Base-by-base conservation (phyloP, 2,329 filamentous ascomycete species). In the Cercospora sp. region DNA sequence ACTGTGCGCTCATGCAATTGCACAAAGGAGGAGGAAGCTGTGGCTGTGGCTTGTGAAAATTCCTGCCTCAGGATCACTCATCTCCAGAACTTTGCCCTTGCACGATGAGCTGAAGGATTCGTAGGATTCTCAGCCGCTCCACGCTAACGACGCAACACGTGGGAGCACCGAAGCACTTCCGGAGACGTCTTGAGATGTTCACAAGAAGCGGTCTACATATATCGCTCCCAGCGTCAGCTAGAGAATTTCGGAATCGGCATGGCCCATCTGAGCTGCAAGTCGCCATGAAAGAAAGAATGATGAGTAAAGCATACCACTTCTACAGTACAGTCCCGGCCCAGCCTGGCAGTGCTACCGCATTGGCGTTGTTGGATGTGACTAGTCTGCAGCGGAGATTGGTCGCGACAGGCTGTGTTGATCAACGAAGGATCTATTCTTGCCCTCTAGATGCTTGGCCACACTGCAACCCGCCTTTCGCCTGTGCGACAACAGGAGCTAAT, bases 341-440 rank as follows among this genome's bases (percentile, higher is more conserved):
- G 18, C 45, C 20, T 51, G 45, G 20, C 18, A 51, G 45, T 51
- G 45, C 45, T 51, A 51, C 20, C n/a, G 45, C 45, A 51, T 51
- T 60, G 58, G 58, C 58, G 58, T 60, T 42, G 58, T 39, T 60
- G 58, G 58, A 23, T 26, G 33, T 26, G 58, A 26, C 58, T 45
- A 60, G 58, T 60, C 31, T 10, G 31, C 31, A 23, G 31, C 31
- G 31, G 58, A 36, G 58, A 60, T 60, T 60, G 58, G 58, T 60
- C 20, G 18, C 58, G 18, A 60, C 31, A 60, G 18, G 31, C 58
- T 28, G 58, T 39, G 33, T 39, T 36, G 58, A 28, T 58, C 45
- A 23, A 28, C 18, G 18, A 39, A 26, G 39, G 33, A 26, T 61
- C 31, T 61, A 60, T 60, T 39, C 30, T 39, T 26, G 31, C 31